Conservation (phyloP, 2,329 filamentous ascomycete species). For the Fusarium piperis region DNA sequence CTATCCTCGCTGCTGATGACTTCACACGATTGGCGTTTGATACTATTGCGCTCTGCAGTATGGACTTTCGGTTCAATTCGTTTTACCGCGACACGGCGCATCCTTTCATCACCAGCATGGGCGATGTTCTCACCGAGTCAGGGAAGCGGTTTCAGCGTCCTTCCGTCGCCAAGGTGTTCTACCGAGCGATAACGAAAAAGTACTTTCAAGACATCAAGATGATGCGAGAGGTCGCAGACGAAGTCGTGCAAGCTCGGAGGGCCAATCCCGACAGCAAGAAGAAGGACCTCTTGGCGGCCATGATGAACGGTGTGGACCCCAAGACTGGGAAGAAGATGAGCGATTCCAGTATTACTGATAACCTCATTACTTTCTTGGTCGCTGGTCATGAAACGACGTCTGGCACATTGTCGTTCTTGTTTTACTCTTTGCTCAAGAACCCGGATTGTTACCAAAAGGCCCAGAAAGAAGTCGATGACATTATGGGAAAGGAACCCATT, state of each 20-base stretch:
- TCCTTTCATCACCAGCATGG: slow-evolving; percentile 61
- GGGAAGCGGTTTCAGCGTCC: slow-evolving; percentile 60
- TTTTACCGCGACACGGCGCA: slow-evolving; percentile 56
- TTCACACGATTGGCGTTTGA: slow-evolving; percentile 72
- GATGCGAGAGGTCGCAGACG: slow-evolving; percentile 61
- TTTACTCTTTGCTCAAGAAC: slow-evolving; percentile 69
- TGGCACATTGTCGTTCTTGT: slow-evolving; percentile 68
- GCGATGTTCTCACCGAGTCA: slow-evolving; percentile 64
- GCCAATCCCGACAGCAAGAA: slow-evolving; percentile 57
- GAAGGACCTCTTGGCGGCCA: slow-evolving; percentile 73
- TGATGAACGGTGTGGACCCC: slow-evolving; percentile 71
- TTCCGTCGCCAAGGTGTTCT: slow-evolving; percentile 57
- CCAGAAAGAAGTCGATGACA: slow-evolving; percentile 69
- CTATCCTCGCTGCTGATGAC: slow-evolving; percentile 65
- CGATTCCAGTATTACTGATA: slow-evolving; percentile 69
- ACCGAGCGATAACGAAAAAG: slow-evolving; percentile 54
- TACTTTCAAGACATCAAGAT: slow-evolving; percentile 61
- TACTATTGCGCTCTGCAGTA: slow-evolving; percentile 66
- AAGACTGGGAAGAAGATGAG: slow-evolving; percentile 70
- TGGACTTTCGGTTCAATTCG: slow-evolving; percentile 69
- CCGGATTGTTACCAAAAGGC: slow-evolving; percentile 65
- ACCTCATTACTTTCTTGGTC: slow-evolving; percentile 76
- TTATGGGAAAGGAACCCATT: slow-evolving; percentile 65
- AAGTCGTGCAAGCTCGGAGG: slow-evolving; percentile 66
- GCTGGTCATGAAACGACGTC: slow-evolving; percentile 74